These are phyloP conservation scores for Penicillium daleae DNA, from an alignment of 495 filamentous ascomycete species.

Conservation along the genomic window DNA sequence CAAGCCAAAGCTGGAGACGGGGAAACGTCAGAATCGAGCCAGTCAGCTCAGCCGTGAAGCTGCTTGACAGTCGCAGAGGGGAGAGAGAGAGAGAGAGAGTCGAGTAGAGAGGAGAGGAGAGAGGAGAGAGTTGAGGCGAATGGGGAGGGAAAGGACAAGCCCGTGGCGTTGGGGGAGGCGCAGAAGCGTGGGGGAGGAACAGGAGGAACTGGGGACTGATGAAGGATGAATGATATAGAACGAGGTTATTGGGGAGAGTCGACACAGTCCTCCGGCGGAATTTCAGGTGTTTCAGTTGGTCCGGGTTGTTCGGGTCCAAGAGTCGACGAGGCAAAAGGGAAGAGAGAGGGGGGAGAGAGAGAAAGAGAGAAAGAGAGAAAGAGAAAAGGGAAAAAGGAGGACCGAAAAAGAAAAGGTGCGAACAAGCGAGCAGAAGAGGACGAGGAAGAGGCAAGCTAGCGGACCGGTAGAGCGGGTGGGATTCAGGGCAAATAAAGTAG, in stretches of 20 bases:
- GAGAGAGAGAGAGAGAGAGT: neutral
- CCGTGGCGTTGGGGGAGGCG: conserved; percentile 31
- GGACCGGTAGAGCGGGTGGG: conserved; percentile 7
- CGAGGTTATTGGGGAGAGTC: no score
- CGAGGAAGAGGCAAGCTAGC: neutral
- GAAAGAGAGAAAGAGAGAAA: conserved; percentile 16
- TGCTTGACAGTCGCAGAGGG: no score
- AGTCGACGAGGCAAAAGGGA: neutral
- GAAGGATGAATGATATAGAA: conserved; percentile 13
- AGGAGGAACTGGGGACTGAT: conserved; percentile 8
- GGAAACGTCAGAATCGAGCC: no score
- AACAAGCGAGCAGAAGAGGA: conserved; percentile 6
- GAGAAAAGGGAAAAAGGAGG: conserved; percentile 12
- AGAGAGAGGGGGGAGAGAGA: neutral
- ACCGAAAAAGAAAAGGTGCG: conserved; percentile 13
- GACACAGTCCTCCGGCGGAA: no score
- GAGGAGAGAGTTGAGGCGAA: conserved; percentile 5
- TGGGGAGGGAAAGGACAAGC: conserved; percentile 20
- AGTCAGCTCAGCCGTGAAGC: no score
- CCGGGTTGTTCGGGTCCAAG: neutral
- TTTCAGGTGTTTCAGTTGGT: no score
- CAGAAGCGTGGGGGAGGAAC: conserved; percentile 23
- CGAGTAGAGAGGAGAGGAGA: neutral
- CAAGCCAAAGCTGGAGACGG: neutral
- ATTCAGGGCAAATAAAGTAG: conserved; percentile 6